phyloP scores from a whole-genome alignment of 352 stramenopile species.

The Phytophthora cryptogea region DNA sequence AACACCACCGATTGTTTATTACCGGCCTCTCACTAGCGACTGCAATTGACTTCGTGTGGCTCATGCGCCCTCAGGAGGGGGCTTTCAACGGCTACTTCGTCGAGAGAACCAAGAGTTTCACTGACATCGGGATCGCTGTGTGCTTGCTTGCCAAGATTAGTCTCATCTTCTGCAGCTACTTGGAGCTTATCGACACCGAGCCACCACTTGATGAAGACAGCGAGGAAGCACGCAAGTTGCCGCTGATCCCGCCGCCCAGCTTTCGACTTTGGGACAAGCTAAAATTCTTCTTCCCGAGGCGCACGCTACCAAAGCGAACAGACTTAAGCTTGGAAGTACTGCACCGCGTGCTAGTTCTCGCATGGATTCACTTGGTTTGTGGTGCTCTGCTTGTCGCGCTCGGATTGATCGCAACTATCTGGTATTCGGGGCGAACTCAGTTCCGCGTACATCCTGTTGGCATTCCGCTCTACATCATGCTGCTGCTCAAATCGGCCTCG shows the following conservation, averaged over 20 bases:
- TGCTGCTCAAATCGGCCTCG: slow-evolving; percentile 62
- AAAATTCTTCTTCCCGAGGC: slow-evolving; percentile 74
- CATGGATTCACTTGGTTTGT: slow-evolving; percentile 74
- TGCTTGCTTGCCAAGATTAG: slow-evolving; percentile 66
- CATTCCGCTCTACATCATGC: slow-evolving; percentile 62
- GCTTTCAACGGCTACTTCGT: slow-evolving; percentile 71
- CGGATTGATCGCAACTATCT: slow-evolving; percentile 46
- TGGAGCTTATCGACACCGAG: slow-evolving; percentile 64
- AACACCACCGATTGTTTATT: slow-evolving; percentile 58
- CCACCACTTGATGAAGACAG: slow-evolving; percentile 35
- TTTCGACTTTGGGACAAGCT: slow-evolving; percentile 55
- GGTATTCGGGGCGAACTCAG: slow-evolving; percentile 49
- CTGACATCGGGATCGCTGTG: slow-evolving; percentile 50
- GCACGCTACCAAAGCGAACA: slow-evolving; percentile 58
- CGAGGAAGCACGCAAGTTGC: slow-evolving; percentile 8
- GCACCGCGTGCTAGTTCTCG: slow-evolving; percentile 63
- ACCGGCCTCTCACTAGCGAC: slow-evolving; percentile 51
- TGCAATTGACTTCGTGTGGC: slow-evolving; percentile 62
- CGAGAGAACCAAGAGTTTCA: slow-evolving; percentile 45
- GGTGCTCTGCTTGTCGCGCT: slow-evolving; percentile 57
- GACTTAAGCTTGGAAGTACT: slow-evolving; percentile 76
- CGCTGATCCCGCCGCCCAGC: slow-evolving; percentile 21
- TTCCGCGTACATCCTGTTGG: slow-evolving; percentile 57
- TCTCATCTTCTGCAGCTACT: slow-evolving; percentile 74
- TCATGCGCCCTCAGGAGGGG: slow-evolving; percentile 64